Percentiles rank a stretch among this genome's conserved stretches.
Conservation (phyloP, 2,329 filamentous ascomycete genomes). For the Nothopassalora personata region DNA sequence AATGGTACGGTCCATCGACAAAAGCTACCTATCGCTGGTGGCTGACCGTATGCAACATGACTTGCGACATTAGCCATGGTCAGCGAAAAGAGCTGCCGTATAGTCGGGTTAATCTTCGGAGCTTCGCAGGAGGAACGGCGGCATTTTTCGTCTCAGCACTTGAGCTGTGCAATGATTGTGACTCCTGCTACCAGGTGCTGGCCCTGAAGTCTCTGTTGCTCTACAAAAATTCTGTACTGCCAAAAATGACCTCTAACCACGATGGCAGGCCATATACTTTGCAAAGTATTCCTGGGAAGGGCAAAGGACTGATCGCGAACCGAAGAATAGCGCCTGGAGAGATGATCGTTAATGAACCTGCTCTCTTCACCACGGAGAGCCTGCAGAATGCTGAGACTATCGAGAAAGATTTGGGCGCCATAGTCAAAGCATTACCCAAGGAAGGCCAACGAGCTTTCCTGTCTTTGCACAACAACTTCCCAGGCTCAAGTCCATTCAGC, state of each 20-base stretch:
- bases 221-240: background rate
- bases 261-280: constrained; percentile 6
- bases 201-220: background rate
- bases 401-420: constrained; percentile 18
- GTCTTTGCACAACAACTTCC: constrained; percentile 30
- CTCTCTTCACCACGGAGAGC: constrained; percentile 33
- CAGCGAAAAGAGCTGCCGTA: background rate
- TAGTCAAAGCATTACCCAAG: constrained; percentile 24
- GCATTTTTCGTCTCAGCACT: background rate
- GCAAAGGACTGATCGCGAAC: constrained; percentile 39
- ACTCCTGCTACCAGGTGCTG: background rate
- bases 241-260: background rate
- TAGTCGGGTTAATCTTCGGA: background rate
- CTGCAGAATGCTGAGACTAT: constrained; percentile 18
- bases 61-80: background rate
- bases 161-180: background rate
- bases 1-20: too few relatives aligned
- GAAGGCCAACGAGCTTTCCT: constrained; percentile 28
- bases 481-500: constrained; percentile 23
- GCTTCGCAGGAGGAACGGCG: background rate
- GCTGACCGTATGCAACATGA: background rate
- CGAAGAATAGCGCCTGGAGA: constrained; percentile 36
- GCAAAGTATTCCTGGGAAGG: constrained; percentile 30
- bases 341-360: constrained; percentile 37
- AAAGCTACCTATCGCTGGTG: too few relatives aligned